Evolutionary conservation across 106 monocot species (phyloP).

Genomic region (Dactylorhiza incarnata): DNA sequence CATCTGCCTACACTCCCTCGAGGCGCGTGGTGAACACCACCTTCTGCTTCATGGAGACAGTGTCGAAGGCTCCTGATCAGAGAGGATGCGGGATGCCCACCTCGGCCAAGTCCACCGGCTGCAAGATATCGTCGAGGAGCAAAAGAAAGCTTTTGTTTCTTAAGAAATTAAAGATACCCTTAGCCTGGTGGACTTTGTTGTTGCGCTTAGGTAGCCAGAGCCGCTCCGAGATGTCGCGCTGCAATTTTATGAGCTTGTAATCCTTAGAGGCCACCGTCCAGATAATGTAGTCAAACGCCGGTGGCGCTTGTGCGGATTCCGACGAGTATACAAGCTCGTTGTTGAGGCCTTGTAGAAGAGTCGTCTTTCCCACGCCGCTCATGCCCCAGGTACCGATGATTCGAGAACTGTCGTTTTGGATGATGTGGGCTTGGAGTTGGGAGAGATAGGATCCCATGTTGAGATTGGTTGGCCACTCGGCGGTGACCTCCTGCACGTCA

Average conservation of each 20-base stretch:
- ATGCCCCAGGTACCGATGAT: conserved; percentile 24
- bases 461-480: background rate
- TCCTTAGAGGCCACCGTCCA: background rate
- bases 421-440: background rate
- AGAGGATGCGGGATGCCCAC: no score
- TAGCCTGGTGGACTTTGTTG: no score
- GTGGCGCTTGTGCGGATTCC: no score
- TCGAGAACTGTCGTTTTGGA: conserved; percentile 1
- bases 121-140: no score
- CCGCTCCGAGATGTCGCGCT: conserved; percentile 1
- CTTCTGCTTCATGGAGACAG: no score
- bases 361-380: conserved; percentile 24
- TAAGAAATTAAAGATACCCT: no score
- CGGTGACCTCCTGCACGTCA: background rate
- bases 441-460: background rate
- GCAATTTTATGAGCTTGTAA: background rate
- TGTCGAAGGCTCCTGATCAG: no score
- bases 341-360: conserved; percentile 9
- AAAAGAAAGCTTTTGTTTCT: no score
- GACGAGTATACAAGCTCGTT: background rate
- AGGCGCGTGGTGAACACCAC: no score
- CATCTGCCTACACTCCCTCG: no score
- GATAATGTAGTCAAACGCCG: background rate
- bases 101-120: background rate
- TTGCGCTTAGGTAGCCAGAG: background rate